Percentiles rank a stretch among this genome's conserved stretches.
These are phyloP conservation scores for Vinca major DNA, from an alignment of 305 asterid species.

Conservation along the genomic window DNA sequence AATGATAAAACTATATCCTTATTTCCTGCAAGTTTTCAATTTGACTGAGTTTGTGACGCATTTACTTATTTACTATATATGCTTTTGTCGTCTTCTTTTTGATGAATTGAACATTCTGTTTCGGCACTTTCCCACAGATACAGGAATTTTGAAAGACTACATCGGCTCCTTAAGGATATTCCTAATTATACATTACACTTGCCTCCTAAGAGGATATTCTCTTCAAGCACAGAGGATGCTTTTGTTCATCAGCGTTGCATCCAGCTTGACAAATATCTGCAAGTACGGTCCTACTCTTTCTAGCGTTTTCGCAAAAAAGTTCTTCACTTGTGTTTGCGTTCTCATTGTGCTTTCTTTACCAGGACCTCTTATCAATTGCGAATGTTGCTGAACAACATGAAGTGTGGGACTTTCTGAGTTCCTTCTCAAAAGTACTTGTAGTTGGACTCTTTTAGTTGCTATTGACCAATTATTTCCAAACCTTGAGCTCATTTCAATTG, in stretches of 20 bases:
- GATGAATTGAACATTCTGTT: slow-evolving; percentile 15
- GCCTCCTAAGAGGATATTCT: slow-evolving; percentile 98
- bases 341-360: slow-evolving; percentile 26
- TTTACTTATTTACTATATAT: no score
- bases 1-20: not conserved
- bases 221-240: slow-evolving; percentile 92
- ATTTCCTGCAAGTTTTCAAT: no score
- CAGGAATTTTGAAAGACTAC: slow-evolving; percentile 93
- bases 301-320: not conserved
- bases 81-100: not conserved
- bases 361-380: slow-evolving; percentile 94
- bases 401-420: slow-evolving; percentile 97
- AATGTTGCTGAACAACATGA: slow-evolving; percentile 99
- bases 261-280: slow-evolving; percentile 92
- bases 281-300: slow-evolving; percentile 32
- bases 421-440: slow-evolving; percentile 70
- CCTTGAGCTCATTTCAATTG: slow-evolving; percentile 11
- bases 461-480: not conserved
- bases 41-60: no score
- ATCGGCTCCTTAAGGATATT: slow-evolving; percentile 84
- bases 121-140: slow-evolving; percentile 43
- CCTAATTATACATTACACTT: slow-evolving; percentile 85
- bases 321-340: slow-evolving; percentile 15
- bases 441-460: not conserved
- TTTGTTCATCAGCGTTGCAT: slow-evolving; percentile 96